These are phyloP conservation scores for Lonicera japonica DNA, from an alignment of 129 eudicot species.

Conservation along the genomic window DNA sequence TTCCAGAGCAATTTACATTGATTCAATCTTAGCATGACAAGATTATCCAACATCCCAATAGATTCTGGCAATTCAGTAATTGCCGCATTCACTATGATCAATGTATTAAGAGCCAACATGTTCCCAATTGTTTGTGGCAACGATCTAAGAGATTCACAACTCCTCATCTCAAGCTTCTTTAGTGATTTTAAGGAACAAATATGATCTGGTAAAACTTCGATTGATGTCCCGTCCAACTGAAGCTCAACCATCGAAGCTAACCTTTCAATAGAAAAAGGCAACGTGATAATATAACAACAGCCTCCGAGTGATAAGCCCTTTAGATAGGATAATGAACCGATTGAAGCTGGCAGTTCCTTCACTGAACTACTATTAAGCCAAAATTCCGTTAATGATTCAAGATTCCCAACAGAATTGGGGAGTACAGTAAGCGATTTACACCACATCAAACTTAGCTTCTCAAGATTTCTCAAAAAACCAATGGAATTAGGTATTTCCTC, in stretches of 20 bases:
- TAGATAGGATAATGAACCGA: constrained; percentile 25
- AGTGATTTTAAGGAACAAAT: constrained; percentile 26
- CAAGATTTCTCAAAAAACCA: constrained; percentile 23
- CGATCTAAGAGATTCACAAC: constrained; percentile 17
- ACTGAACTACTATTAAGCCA: constrained; percentile 17
- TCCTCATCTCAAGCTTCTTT: constrained; percentile 26
- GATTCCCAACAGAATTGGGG: constrained; percentile 29
- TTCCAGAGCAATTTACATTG: constrained; percentile 19
- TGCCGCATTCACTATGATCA: constrained; percentile 18
- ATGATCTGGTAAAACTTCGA: constrained; percentile 23
- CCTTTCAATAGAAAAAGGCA: constrained; percentile 28
- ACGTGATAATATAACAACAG: constrained; percentile 11
- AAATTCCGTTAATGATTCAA: constrained; percentile 20
- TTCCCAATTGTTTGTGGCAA: constrained; percentile 28
- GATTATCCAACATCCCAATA: constrained; percentile 26
- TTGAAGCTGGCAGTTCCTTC: constrained; percentile 23
- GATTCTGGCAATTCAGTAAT: constrained; percentile 29
- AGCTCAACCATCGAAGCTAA: constrained; percentile 31
- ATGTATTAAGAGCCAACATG: constrained; percentile 16
- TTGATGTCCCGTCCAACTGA: constrained; percentile 20
- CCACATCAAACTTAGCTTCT: constrained; percentile 18
- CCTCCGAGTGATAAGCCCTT: constrained; percentile 16
- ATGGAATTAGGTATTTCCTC: constrained; percentile 27
- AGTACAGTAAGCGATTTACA: constrained; percentile 25
- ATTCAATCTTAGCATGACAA: constrained; percentile 16